phyloP scores from a whole-genome alignment of 2,329 filamentous ascomycete genomes.

The Pestalotiopsis sp. region DNA sequence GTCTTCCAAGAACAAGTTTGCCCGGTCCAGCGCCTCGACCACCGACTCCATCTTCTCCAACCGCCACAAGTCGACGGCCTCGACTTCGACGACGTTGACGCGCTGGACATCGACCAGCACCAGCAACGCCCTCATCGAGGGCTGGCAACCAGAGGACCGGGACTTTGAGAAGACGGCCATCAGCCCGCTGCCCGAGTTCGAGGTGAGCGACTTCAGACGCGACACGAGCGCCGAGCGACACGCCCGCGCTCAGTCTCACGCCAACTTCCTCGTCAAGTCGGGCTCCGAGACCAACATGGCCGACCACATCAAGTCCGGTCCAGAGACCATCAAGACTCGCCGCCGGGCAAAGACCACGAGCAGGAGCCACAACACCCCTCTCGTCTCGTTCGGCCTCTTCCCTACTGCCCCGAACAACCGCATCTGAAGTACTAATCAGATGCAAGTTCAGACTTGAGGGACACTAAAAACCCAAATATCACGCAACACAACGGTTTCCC shows the following conservation, averaged over 20 bases:
- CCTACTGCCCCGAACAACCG: slow-evolving; percentile 18
- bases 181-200: slow-evolving; percentile 9
- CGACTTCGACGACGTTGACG: slow-evolving; percentile 56
- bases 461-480: background rate
- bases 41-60: slow-evolving; percentile 51
- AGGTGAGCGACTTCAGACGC: slow-evolving; percentile 15
- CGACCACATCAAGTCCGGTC: slow-evolving; percentile 16
- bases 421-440: background rate
- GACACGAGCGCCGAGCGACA: slow-evolving; percentile 27
- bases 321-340: slow-evolving; percentile 26
- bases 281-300: slow-evolving; percentile 16
- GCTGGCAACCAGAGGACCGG: slow-evolving; percentile 19
- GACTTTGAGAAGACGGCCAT: slow-evolving; percentile 17
- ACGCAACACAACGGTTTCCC: background rate
- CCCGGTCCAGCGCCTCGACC: slow-evolving; percentile 59
- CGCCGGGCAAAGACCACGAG: slow-evolving; percentile 35
- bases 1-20: slow-evolving; percentile 24
- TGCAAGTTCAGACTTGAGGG: background rate
- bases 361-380: slow-evolving; percentile 25
- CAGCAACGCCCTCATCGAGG: slow-evolving; percentile 41
- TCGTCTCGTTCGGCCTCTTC: slow-evolving; percentile 34
- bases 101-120: slow-evolving; percentile 54
- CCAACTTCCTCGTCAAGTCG: slow-evolving; percentile 22
- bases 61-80: slow-evolving; percentile 56
- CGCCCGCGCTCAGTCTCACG: slow-evolving; percentile 31